phyloP scores from a whole-genome alignment of 1,139 yeast genomes.

The Candida buenavistaensis region DNA sequence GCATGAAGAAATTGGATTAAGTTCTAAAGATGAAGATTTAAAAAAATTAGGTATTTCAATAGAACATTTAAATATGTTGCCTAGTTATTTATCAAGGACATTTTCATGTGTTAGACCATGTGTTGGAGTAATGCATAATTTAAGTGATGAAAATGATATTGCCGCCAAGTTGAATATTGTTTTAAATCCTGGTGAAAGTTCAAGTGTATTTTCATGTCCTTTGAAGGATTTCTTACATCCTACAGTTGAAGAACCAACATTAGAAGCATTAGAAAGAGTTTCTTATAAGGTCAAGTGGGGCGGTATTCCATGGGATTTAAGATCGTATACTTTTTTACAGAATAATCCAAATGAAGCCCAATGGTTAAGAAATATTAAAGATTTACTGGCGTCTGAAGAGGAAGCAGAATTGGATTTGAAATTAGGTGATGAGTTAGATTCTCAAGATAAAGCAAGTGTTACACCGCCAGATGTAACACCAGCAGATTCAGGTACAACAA shows the following conservation, averaged over 20 bases:
- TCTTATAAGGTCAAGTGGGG: constrained; percentile 59
- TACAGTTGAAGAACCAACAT: constrained; percentile 22
- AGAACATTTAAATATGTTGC: constrained; percentile 60
- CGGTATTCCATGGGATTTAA: constrained; percentile 62
- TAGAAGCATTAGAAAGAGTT: constrained; percentile 48
- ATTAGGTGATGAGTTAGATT: constrained; percentile 15
- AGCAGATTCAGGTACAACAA: constrained; percentile 7
- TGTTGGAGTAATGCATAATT: constrained; percentile 56
- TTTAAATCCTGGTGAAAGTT: constrained; percentile 72
- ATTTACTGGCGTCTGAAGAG: constrained; percentile 55
- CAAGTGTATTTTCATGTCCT: constrained; percentile 69
- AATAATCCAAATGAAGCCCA: constrained; percentile 52
- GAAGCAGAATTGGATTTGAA: constrained; percentile 25
- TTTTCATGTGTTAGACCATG: constrained; percentile 82
- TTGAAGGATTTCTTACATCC: constrained; percentile 59
- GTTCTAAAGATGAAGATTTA: constrained; percentile 43
- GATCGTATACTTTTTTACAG: constrained; percentile 63
- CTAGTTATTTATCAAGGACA: constrained; percentile 77
- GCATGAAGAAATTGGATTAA: constrained; percentile 81
- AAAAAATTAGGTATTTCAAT: constrained; percentile 52
- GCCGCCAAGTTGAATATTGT: constrained; percentile 35
- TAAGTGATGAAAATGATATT: constrained; percentile 19
- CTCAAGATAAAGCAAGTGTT: constrained; percentile 15
- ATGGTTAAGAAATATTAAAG: constrained; percentile 64
- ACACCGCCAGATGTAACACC: constrained; percentile 15